phyloP scores from a whole-genome alignment of 805 yeast species.

The Sporopachydermia quercuum region DNA sequence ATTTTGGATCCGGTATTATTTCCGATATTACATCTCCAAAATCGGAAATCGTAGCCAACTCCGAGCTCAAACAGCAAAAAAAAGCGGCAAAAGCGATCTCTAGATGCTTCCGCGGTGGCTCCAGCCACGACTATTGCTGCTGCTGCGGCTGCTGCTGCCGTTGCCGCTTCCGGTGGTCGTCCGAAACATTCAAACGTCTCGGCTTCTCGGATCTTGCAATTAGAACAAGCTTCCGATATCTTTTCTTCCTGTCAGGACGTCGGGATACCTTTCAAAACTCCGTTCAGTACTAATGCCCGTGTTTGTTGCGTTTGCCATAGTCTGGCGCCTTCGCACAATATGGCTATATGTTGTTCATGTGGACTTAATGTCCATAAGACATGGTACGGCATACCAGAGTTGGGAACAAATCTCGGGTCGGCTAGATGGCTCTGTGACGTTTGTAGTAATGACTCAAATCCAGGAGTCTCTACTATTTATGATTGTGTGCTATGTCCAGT shows the following conservation, averaged over 20 bases:
- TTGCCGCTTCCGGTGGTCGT: too few relatives aligned
- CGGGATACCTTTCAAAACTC: too few relatives aligned
- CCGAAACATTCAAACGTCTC: too few relatives aligned
- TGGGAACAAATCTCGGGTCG: slow-evolving; percentile 7
- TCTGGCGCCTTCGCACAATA: slow-evolving; percentile 21
- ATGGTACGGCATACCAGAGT: slow-evolving; percentile 43
- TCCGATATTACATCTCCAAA: too few relatives aligned
- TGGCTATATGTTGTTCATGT: slow-evolving; percentile 47
- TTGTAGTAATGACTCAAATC: slow-evolving; percentile 57
- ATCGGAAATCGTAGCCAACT: too few relatives aligned
- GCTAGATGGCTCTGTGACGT: slow-evolving; percentile 84
- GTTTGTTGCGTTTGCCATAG: slow-evolving; percentile 48
- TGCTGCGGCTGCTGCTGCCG: background rate
- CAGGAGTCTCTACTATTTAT: slow-evolving; percentile 39
- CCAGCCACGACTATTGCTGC: background rate
- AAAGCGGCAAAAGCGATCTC: background rate
- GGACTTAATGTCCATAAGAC: slow-evolving; percentile 53
- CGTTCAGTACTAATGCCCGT: too few relatives aligned
- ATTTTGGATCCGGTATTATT: too few relatives aligned
- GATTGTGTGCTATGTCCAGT: slow-evolving; percentile 51
- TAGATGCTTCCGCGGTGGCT: background rate
- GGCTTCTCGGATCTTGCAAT: too few relatives aligned
- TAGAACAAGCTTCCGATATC: too few relatives aligned
- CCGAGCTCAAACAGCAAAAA: too few relatives aligned
- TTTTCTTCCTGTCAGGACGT: too few relatives aligned